Evolutionary conservation across 306 rosid species (phyloP).

Genomic region (Cucumis melo): DNA sequence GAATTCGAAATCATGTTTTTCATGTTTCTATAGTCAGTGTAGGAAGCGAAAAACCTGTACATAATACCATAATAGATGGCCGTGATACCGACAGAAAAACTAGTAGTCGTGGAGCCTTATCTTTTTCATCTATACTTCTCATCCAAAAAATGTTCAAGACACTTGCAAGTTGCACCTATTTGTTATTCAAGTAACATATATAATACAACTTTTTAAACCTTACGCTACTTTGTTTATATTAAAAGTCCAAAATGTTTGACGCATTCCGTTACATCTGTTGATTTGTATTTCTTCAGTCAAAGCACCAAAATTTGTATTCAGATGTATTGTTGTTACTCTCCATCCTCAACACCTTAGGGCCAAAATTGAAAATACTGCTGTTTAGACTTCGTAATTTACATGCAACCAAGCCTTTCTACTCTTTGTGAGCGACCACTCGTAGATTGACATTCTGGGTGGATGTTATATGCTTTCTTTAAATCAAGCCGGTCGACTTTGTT

Average conservation of each 20-base stretch:
- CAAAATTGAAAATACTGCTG: not conserved
- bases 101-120: not conserved
- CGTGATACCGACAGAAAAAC: not conserved
- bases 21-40: not conserved
- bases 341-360: not conserved
- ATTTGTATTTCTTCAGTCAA: not conserved
- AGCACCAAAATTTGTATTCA: not conserved
- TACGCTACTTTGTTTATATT: not conserved
- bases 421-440: not conserved
- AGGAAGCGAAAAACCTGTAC: not conserved
- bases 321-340: not conserved
- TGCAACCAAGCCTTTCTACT: not conserved
- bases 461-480: slow-evolving; percentile 4
- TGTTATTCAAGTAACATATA: not conserved
- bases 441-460: not conserved
- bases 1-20: not conserved
- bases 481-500: not conserved
- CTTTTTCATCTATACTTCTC: not conserved
- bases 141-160: not conserved
- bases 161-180: not conserved
- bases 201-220: not conserved
- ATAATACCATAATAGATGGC: not conserved
- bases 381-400: not conserved
- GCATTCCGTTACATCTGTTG: not conserved
- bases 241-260: not conserved